Base-by-base conservation (phyloP, 1,284 basidiomycete genomes). In the Chondrostereum purpureum region DNA sequence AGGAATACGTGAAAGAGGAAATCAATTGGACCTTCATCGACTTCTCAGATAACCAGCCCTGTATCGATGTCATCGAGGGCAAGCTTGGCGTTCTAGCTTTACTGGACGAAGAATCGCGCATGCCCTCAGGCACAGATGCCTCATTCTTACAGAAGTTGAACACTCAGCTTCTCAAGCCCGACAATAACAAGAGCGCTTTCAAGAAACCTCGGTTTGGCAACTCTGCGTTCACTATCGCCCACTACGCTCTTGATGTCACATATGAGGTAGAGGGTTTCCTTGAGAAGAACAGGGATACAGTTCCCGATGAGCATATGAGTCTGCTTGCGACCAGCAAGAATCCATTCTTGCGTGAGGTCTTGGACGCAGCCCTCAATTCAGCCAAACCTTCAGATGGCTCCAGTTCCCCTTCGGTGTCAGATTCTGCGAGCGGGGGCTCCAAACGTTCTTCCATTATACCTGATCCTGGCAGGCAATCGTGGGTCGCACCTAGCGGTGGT, bases 21-120 rank as follows among this genome's bases (percentile, higher is more conserved):
- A 99, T 99, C 64, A 92, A 95, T 61, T 99, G 96, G 96, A 97
- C 91, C 1, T 99, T 99, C 68, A 99, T 99, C 65, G 93, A 98
- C 60, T 99, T 98, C 66, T 92, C 89, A 10, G 96, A 99, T 68
- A 99, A 99, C 60, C 96, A 99, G 61, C 92, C 93, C 24, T 97
- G 93, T 62, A 99, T 99, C 63, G 92, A 99, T 62, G 85, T 98
- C 56, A 98, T 99, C 56, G 96, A 99, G 69, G 91, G 94, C 55
- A 97, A 88, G 65, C 83, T 99, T 51, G 96, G 96, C 53, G 88
- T 99, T 39, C 77, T 99, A 42, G 86, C 95, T 2, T 74, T 99
- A 21, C 76, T 99, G 22, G 96, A 99, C 61, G 96, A 99, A 67
- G 96, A 99, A 69, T 99, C 96, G 11, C 91, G 96, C 45, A 70